Evolutionary conservation across 208 protist genomes (phyloP).

Genomic region (Trypanosomatidae sp.): DNA sequence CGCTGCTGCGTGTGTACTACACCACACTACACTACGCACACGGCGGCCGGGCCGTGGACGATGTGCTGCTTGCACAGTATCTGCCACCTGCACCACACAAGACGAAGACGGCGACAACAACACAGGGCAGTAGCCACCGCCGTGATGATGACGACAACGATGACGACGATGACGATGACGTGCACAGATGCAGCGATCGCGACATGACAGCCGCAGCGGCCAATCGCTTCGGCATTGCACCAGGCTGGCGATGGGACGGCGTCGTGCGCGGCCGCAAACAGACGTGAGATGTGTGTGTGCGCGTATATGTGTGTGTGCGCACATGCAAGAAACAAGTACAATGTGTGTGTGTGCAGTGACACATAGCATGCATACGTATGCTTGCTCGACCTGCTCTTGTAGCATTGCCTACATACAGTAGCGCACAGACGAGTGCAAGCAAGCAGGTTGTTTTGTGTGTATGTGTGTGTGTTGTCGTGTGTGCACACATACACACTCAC

Average conservation of each 20-base stretch:
- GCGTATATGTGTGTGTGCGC: no score
- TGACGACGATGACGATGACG: neutral
- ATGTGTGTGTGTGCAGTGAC: no score
- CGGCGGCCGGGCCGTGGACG: slow-evolving; percentile 11
- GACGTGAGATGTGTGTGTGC: no score
- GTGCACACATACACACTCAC: no score
- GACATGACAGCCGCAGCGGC: neutral
- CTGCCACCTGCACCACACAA: slow-evolving; percentile 9
- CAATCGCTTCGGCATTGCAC: slow-evolving; percentile 1
- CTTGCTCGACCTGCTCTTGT: no score
- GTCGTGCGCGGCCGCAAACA: slow-evolving; percentile 58
- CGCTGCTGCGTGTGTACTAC: slow-evolving; percentile 32
- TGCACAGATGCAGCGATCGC: neutral
- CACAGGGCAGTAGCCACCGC: neutral
- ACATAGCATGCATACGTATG: no score
- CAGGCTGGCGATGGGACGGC: slow-evolving; percentile 80
- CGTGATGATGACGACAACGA: neutral
- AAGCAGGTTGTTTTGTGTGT: no score
- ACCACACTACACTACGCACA: slow-evolving; percentile 28
- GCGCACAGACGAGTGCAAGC: no score
- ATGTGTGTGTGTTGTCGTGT: no score
- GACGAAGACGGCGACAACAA: neutral
- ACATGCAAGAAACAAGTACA: no score
- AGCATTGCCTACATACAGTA: no score
- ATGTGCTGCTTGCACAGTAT: slow-evolving; percentile 68